phyloP scores from a whole-genome alignment of 305 asterid species.

The Plantago coronopus region DNA sequence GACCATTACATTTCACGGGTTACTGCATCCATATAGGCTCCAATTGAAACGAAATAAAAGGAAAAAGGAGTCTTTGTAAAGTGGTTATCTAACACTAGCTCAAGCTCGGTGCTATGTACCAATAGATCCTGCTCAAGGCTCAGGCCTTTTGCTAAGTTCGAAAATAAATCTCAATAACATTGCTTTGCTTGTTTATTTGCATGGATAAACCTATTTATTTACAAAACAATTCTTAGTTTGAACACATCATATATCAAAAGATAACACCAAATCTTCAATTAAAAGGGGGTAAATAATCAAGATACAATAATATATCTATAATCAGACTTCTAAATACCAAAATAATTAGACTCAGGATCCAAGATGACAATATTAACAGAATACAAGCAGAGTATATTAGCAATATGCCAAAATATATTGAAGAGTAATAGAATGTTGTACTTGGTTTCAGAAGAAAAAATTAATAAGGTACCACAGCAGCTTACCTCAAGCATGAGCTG shows the following conservation, averaged over 20 bases:
- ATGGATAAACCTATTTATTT: background rate
- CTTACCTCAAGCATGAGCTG: constrained; percentile 96
- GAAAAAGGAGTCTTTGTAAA: background rate
- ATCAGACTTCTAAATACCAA: no score
- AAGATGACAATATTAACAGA: background rate
- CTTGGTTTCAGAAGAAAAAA: background rate
- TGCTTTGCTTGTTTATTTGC: background rate
- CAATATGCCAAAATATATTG: no score
- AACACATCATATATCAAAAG: background rate
- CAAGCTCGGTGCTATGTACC: no score
- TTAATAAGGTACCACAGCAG: constrained; percentile 11
- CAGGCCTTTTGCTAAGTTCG: background rate
- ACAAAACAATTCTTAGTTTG: background rate
- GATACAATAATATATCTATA: no score
- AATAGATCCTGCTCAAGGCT: no score
- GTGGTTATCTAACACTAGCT: no score
- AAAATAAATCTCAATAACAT: background rate
- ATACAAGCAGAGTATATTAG: background rate
- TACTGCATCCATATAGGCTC: background rate
- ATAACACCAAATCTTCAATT: background rate
- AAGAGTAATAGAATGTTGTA: no score
- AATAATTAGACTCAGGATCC: no score
- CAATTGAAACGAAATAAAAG: background rate
- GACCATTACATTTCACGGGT: constrained; percentile 4
- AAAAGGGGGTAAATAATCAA: background rate